These are phyloP conservation scores for Chlorella vulgaris DNA, from an alignment of 139 green algal species.

Conservation along the genomic window DNA sequence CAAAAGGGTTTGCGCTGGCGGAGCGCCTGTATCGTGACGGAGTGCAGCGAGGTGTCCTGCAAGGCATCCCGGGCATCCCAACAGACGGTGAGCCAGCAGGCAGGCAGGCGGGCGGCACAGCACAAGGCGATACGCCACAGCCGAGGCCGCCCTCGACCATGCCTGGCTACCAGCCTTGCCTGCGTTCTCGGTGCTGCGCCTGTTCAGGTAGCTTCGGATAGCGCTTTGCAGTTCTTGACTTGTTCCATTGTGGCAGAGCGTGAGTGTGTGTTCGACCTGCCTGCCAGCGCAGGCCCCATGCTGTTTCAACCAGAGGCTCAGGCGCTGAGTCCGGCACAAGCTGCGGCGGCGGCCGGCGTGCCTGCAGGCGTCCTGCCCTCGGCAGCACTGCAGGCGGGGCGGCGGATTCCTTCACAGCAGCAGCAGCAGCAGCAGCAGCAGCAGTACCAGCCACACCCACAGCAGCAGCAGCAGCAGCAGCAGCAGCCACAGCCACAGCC, in stretches of 20 bases:
- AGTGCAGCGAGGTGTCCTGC: constrained; percentile 33
- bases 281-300: constrained; percentile 32
- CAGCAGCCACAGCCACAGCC: constrained; percentile 2
- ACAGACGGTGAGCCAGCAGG: background rate
- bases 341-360: constrained; percentile 12
- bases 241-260: too few relatives aligned
- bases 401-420: background rate
- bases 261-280: too few relatives aligned
- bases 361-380: constrained; percentile 9
- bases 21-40: constrained; percentile 64
- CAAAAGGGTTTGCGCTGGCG: constrained; percentile 49
- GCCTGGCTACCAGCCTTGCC: too few relatives aligned
- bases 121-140: too few relatives aligned
- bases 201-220: too few relatives aligned
- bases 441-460: background rate
- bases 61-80: constrained; percentile 19
- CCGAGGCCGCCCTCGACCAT: too few relatives aligned
- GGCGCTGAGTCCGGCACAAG: background rate
- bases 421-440: background rate
- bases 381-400: background rate
- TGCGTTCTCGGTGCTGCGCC: too few relatives aligned
- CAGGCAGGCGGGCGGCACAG: too few relatives aligned
- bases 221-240: too few relatives aligned
- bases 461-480: background rate
- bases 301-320: constrained; percentile 17